Conservation (phyloP, 306 rosid species). For the Aeschynomene evenia region DNA sequence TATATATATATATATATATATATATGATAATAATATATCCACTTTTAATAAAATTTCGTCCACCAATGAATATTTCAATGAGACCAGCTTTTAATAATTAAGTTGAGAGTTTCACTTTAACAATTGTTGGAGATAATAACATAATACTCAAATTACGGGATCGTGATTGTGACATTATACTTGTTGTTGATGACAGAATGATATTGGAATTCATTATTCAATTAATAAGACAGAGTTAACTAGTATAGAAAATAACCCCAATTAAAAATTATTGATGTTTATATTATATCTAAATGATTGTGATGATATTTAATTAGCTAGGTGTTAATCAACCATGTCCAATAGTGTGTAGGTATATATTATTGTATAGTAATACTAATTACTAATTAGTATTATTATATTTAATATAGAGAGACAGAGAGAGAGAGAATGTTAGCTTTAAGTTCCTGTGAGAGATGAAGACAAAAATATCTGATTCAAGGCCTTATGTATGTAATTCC, state of each 20-base stretch:
- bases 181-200: slow-evolving; percentile 16
- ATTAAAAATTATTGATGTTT: slow-evolving; percentile 23
- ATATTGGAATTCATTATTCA: not conserved
- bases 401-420: too few relatives aligned
- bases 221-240: not conserved
- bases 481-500: slow-evolving; percentile 27
- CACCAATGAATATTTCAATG: not conserved
- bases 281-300: slow-evolving; percentile 18
- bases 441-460: slow-evolving; percentile 6
- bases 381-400: too few relatives aligned
- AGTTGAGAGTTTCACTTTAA: not conserved
- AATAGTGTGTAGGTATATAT: not conserved
- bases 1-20: too few relatives aligned
- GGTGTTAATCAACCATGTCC: not conserved
- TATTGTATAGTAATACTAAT: not conserved
- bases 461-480: slow-evolving; percentile 28
- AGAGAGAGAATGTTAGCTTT: not conserved
- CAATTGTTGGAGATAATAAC: not conserved
- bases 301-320: not conserved
- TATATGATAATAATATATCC: too few relatives aligned
- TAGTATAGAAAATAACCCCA: not conserved
- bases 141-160: not conserved
- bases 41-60: not conserved
- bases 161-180: slow-evolving; percentile 17
- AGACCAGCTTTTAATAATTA: too few relatives aligned